A percentile compares a stretch with the other conserved stretches of the same genome.
phyloP scores from a whole-genome alignment of 805 yeast species.

The Metschnikowia lunata region DNA sequence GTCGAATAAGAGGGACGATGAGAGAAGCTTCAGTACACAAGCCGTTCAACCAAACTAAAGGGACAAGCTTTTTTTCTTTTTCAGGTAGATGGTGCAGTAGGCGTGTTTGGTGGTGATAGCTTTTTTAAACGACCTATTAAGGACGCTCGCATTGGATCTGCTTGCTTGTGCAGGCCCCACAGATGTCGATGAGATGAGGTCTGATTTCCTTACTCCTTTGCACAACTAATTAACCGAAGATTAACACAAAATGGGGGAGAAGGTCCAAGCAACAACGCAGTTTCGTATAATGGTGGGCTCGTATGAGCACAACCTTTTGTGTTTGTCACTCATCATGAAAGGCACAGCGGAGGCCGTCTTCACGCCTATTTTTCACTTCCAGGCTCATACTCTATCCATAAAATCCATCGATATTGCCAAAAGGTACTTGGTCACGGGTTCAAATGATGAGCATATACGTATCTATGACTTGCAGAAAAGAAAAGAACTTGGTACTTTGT shows the following conservation, averaged over 20 bases:
- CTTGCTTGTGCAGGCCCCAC: no score
- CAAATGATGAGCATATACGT: conserved; percentile 92
- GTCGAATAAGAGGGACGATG: no score
- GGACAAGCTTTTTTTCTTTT: no score
- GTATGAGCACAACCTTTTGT: conserved; percentile 86
- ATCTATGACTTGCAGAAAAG: conserved; percentile 92
- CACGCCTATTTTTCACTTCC: conserved; percentile 92
- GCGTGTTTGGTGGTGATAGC: no score
- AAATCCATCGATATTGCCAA: conserved; percentile 78
- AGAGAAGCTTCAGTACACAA: no score
- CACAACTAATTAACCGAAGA: background rate
- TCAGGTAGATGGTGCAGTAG: no score
- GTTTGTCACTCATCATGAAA: conserved; percentile 71
- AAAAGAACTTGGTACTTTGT: conserved; percentile 85
- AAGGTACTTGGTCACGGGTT: conserved; percentile 86
- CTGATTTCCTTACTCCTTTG: background rate
- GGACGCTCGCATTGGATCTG: no score
- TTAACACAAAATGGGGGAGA: background rate
- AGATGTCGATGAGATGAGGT: conserved; percentile 5
- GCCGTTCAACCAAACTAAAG: no score
- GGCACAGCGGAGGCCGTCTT: conserved; percentile 50
- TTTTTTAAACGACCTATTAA: no score
- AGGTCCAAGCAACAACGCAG: conserved; percentile 21
- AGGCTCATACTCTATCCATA: conserved; percentile 88
- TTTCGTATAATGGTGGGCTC: conserved; percentile 91